Conservation (phyloP, 495 filamentous ascomycete species). For the Clavariopsis aquatica region DNA sequence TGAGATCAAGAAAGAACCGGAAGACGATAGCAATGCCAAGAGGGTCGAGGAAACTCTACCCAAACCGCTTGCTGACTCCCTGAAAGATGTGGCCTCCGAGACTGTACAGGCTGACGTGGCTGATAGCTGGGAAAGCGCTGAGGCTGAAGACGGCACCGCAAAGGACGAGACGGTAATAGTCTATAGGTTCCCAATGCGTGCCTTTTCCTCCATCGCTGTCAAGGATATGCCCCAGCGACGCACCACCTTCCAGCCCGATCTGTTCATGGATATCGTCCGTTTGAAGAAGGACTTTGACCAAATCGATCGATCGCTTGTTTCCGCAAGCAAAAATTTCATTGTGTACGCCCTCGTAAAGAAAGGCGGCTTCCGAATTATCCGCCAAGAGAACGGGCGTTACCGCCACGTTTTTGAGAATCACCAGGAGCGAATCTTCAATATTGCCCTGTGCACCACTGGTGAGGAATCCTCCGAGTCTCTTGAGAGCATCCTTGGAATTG, state of each 20-base stretch:
- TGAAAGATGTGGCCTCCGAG: conserved; percentile 61
- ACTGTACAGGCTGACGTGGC: conserved; percentile 53
- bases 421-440: conserved; percentile 89
- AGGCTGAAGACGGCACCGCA: conserved; percentile 68
- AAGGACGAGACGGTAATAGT: conserved; percentile 74
- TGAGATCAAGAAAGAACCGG: conserved; percentile 58
- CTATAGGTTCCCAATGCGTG: conserved; percentile 92
- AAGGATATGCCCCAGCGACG: conserved; percentile 45
- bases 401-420: conserved; percentile 84
- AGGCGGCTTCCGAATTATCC: conserved; percentile 86
- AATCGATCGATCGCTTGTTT: conserved; percentile 86
- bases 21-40: conserved; percentile 56
- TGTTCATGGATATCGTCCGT: conserved; percentile 82
- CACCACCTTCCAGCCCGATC: conserved; percentile 60
- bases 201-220: conserved; percentile 81
- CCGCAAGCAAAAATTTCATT: conserved; percentile 88
- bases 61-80: conserved; percentile 54
- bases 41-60: conserved; percentile 55
- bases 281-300: conserved; percentile 98
- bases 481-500: conserved; percentile 85
- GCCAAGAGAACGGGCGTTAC: conserved; percentile 88
- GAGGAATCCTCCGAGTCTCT: conserved; percentile 37
- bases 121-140: conserved; percentile 76
- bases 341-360: conserved; percentile 89
- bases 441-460: conserved; percentile 67